A percentile compares a stretch with the other conserved stretches of the same genome.
Evolutionary conservation across 2,329 filamentous ascomycete genomes (phyloP).

Genomic region (Cytospora leucostoma): DNA sequence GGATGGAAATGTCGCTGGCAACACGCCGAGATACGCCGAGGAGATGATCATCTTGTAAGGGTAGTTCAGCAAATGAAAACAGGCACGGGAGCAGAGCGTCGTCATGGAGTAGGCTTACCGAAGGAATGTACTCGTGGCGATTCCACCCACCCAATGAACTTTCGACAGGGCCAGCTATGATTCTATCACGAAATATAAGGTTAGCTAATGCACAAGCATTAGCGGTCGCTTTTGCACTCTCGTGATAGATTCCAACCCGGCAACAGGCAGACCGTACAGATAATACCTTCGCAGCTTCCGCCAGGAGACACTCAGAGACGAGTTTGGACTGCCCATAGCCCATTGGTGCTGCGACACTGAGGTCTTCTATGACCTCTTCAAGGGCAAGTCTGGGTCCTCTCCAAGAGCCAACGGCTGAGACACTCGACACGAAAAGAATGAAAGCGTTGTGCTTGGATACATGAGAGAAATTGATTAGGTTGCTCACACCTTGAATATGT

Average conservation of each 20-base stretch:
- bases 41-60: constrained; percentile 29
- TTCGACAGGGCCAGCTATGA: not conserved
- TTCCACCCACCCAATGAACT: not conserved
- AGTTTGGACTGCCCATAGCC: constrained; percentile 12
- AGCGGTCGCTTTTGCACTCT: no score
- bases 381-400: not conserved
- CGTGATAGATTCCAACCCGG: no score
- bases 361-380: not conserved
- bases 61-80: not conserved
- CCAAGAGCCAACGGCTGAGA: not conserved
- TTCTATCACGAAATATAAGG: no score
- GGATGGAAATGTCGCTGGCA: constrained; percentile 27
- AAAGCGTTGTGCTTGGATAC: not conserved
- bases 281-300: not conserved
- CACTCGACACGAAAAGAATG: constrained; percentile 10
- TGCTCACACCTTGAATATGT: constrained; percentile 9
- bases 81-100: not conserved
- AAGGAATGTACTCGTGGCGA: not conserved
- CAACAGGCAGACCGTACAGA: not conserved
- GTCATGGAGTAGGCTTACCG: not conserved
- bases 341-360: constrained; percentile 2
- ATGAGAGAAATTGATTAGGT: constrained; percentile 2
- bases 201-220: no score
- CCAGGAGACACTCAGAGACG: constrained; percentile 7
- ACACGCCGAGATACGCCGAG: constrained; percentile 30